Evolutionary conservation across 768 basidiomycete species (phyloP).

Genomic region (Lactarius quietus): DNA sequence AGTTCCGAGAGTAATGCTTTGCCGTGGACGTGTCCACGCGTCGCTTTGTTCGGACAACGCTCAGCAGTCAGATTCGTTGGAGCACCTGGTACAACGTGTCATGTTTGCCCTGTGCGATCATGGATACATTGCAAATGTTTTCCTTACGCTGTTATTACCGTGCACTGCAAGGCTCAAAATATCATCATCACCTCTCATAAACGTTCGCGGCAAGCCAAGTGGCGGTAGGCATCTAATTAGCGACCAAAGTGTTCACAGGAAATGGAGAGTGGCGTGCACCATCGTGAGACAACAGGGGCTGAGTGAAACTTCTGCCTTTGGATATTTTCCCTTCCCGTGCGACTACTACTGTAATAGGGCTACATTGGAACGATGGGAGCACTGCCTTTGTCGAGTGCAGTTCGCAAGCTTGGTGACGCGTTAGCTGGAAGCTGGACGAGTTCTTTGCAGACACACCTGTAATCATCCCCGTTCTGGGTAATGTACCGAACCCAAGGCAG

Average conservation of each 20-base stretch:
- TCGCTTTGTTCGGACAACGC: not conserved
- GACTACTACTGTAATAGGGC: not conserved
- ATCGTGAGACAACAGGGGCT: not conserved
- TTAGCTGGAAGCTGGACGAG: not conserved
- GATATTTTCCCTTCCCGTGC: not conserved
- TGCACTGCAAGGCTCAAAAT: not conserved
- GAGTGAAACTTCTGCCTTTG: not conserved
- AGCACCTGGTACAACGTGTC: too few relatives aligned
- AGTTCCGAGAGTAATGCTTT: not conserved
- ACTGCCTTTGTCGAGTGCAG: constrained; percentile 71
- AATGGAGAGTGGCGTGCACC: not conserved
- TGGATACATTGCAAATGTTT: not conserved
- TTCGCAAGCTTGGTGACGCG: constrained; percentile 50
- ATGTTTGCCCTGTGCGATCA: not conserved
- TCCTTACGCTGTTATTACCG: not conserved
- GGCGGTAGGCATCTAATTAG: not conserved
- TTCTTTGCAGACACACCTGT: constrained; percentile 53
- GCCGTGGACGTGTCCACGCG: not conserved
- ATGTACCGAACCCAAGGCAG: constrained; percentile 96
- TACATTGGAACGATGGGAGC: constrained; percentile 51
- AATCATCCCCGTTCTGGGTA: constrained; percentile 88
- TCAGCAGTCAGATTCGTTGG: not conserved
- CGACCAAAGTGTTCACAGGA: not conserved
- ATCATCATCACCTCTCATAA: not conserved
- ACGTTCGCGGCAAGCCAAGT: not conserved